A percentile compares a stretch with the other conserved stretches of the same genome.
phyloP scores from a whole-genome alignment of 306 rosid genomes.

The Castanea sativa region DNA sequence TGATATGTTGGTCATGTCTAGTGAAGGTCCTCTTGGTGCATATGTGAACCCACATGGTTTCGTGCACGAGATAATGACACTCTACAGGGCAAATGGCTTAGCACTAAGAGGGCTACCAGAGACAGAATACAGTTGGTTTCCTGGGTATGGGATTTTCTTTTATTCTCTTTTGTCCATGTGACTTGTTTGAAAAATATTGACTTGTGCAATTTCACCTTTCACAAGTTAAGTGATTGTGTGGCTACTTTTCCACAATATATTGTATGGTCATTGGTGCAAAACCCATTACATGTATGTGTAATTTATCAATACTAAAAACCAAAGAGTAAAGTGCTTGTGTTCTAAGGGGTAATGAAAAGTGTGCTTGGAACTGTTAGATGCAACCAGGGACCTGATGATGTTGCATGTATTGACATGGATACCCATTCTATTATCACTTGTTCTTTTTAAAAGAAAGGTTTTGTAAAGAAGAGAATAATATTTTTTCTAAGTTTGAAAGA shows the following conservation, averaged over 20 bases:
- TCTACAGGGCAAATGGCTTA: slow-evolving; percentile 71
- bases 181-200: slow-evolving; percentile 10
- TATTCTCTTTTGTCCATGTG: slow-evolving; percentile 10
- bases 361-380: background rate
- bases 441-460: no score
- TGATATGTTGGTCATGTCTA: slow-evolving; percentile 94
- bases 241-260: no score
- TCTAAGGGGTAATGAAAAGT: slow-evolving; percentile 8
- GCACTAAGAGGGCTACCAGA: slow-evolving; percentile 56
- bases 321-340: background rate
- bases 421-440: background rate
- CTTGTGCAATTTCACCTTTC: slow-evolving; percentile 12
- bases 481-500: no score
- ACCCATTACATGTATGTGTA: no score
- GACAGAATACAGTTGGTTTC: slow-evolving; percentile 92
- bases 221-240: background rate
- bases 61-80: slow-evolving; percentile 88
- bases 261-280: no score
- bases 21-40: slow-evolving; percentile 96
- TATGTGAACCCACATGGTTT: slow-evolving; percentile 71
- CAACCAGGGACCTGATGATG: background rate
- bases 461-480: no score
- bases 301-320: no score
- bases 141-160: slow-evolving; percentile 67
- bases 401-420: slow-evolving; percentile 3